Evolutionary conservation across 768 basidiomycete species (phyloP).

Genomic region (Collybia nuda): DNA sequence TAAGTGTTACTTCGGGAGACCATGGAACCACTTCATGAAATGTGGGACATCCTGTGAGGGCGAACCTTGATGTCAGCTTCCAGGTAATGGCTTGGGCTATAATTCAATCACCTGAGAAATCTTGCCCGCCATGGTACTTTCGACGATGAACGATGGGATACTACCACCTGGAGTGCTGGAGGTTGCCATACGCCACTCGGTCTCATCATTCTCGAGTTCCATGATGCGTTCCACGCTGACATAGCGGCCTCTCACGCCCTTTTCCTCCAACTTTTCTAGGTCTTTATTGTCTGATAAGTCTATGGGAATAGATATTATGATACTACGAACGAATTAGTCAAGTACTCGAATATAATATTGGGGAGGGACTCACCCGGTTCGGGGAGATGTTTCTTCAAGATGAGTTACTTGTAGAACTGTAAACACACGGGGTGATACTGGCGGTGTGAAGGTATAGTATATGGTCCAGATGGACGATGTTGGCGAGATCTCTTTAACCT

Average conservation of each 20-base stretch:
- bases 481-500: slow-evolving; percentile 62
- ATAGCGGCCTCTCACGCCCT: slow-evolving; percentile 66
- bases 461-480: slow-evolving; percentile 69
- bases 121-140: slow-evolving; percentile 57
- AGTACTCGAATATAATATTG: background rate
- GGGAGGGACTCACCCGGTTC: slow-evolving; percentile 51
- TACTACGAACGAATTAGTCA: slow-evolving; percentile 19
- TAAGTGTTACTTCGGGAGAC: too few species aligned
- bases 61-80: background rate
- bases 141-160: slow-evolving; percentile 65
- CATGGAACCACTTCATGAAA: slow-evolving; percentile 66
- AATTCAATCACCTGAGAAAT: slow-evolving; percentile 47
- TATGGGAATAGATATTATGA: slow-evolving; percentile 65
- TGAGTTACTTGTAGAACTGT: slow-evolving; percentile 68
- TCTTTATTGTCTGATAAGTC: slow-evolving; percentile 55
- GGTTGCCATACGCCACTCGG: slow-evolving; percentile 83
- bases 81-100: background rate
- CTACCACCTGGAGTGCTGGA: slow-evolving; percentile 70
- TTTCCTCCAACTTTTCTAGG: slow-evolving; percentile 60
- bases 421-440: slow-evolving; percentile 73
- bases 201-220: slow-evolving; percentile 60
- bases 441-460: slow-evolving; percentile 71
- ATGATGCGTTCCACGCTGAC: slow-evolving; percentile 66
- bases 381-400: slow-evolving; percentile 47
- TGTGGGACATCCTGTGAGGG: slow-evolving; percentile 63